These are phyloP conservation scores for Saccharomycopsis hybrid DNA, from an alignment of 1,139 yeast species.

Conservation along the genomic window DNA sequence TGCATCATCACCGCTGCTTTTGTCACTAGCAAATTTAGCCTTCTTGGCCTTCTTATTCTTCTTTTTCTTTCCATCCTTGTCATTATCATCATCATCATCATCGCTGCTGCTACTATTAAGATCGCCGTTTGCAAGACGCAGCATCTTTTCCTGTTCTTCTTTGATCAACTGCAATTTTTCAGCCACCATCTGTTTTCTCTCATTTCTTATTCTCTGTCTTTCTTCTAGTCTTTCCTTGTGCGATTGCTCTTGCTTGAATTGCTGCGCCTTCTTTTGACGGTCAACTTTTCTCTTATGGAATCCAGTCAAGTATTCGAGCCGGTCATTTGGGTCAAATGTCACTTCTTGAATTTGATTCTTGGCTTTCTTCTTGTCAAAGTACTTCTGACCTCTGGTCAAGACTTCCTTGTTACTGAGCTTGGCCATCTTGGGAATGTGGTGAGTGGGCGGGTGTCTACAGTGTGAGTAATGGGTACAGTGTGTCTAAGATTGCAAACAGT, in stretches of 20 bases:
- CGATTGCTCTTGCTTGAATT: slow-evolving; percentile 67
- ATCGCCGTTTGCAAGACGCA: slow-evolving; percentile 18
- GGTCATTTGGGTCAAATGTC: slow-evolving; percentile 64
- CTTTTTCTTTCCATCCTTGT: slow-evolving; percentile 26
- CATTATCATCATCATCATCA: slow-evolving; percentile 22
- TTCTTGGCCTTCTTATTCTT: slow-evolving; percentile 23
- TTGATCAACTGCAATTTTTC: slow-evolving; percentile 47
- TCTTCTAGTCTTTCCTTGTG: slow-evolving; percentile 70
- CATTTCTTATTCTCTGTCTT: slow-evolving; percentile 60
- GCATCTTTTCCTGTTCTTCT: slow-evolving; percentile 8
- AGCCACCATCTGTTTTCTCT: slow-evolving; percentile 59
- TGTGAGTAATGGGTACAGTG: too few relatives aligned
- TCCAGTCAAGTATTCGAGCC: slow-evolving; percentile 83
- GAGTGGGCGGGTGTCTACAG: too few relatives aligned
- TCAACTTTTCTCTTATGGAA: slow-evolving; percentile 90
- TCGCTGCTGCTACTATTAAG: slow-evolving; percentile 22
- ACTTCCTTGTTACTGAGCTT: slow-evolving; percentile 58
- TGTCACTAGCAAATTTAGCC: slow-evolving; percentile 19
- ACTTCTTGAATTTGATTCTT: slow-evolving; percentile 70
- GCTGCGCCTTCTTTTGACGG: slow-evolving; percentile 81
- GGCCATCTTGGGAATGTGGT: slow-evolving; percentile 8
- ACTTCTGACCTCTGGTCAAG: slow-evolving; percentile 80
- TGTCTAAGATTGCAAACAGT: too few relatives aligned
- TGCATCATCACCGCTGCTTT: slow-evolving; percentile 13
- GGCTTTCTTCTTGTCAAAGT: slow-evolving; percentile 56